Evolutionary conservation across 139 green algal species (phyloP).

Genomic region (Coelastrella sp.): DNA sequence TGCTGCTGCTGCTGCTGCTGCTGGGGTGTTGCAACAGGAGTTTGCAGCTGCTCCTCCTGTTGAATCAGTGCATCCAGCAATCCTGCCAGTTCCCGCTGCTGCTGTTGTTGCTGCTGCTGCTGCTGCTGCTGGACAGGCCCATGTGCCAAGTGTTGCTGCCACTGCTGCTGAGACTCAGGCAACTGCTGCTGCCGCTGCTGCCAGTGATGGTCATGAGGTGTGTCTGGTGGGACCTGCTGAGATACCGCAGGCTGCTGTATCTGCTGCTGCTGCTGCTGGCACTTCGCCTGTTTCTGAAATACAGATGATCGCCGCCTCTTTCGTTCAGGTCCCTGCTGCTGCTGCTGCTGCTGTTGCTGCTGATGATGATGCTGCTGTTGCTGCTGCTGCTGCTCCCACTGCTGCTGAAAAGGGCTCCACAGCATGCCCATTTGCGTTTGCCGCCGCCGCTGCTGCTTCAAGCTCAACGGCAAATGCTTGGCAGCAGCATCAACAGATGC

Average conservation of each 20-base stretch:
- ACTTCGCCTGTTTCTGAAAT: background rate
- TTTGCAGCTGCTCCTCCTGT: background rate
- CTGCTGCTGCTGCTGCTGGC: constrained; percentile 20
- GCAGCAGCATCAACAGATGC: background rate
- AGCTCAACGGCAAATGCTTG: too few relatives aligned
- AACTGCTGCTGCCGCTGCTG: background rate
- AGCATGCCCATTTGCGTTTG: too few relatives aligned
- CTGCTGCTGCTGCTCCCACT: background rate
- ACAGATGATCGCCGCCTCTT: background rate
- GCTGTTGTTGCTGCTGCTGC: background rate
- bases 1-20: too few relatives aligned
- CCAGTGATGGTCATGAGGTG: too few relatives aligned
- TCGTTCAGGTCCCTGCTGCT: background rate
- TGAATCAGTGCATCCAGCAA: too few relatives aligned
- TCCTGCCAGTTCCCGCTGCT: too few relatives aligned
- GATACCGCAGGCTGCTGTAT: too few relatives aligned
- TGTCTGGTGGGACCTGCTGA: too few relatives aligned
- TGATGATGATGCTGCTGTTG: constrained; percentile 5
- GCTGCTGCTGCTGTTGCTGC: constrained; percentile 13
- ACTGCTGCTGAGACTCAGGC: background rate
- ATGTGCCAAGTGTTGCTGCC: background rate
- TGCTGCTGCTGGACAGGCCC: background rate
- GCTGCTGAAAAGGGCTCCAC: too few relatives aligned
- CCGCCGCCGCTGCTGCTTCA: too few relatives aligned
- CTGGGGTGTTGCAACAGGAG: too few relatives aligned